Evolutionary conservation across 805 yeast species (phyloP).

Genomic region (Candida loeiensis): DNA sequence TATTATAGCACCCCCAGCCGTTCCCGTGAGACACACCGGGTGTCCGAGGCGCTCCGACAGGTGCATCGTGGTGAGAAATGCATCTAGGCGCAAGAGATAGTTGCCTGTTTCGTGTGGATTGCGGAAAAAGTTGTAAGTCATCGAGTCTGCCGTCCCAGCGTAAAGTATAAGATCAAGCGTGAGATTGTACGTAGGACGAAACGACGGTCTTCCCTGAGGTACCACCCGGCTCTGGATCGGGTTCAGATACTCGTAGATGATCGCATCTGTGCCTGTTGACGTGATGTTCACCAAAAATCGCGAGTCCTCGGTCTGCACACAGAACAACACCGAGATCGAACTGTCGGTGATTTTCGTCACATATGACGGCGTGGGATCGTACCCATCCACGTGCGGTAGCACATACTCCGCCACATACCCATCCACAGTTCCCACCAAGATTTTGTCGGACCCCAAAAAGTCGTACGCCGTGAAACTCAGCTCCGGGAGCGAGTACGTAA

Average conservation of each 20-base stretch:
- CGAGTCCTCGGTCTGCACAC: constrained; percentile 22
- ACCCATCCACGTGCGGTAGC: constrained; percentile 24
- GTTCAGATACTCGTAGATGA: constrained; percentile 25
- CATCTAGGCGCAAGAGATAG: constrained; percentile 29
- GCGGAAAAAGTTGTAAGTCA: constrained; percentile 27
- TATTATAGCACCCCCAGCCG: constrained; percentile 33
- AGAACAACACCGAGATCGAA: constrained; percentile 20
- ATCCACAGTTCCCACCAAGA: constrained; percentile 55
- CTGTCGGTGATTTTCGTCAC: constrained; percentile 29
- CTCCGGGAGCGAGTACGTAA: constrained; percentile 9
- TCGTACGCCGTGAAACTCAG: constrained; percentile 44
- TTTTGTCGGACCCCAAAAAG: constrained; percentile 38
- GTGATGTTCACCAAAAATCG: constrained; percentile 26
- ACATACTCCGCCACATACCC: constrained; percentile 61
- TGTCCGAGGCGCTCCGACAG: constrained; percentile 33
- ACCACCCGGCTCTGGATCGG: constrained; percentile 26
- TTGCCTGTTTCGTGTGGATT: constrained; percentile 35
- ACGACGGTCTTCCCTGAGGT: constrained; percentile 20
- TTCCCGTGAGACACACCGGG: constrained; percentile 35
- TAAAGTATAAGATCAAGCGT: constrained; percentile 24
- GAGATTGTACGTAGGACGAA: constrained; percentile 29
- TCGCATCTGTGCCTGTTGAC: constrained; percentile 26
- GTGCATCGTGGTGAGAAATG: constrained; percentile 25
- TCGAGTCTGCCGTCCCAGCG: constrained; percentile 27
- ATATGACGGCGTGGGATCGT: constrained; percentile 27